Evolutionary conservation across 257 asterid species (phyloP).

Genomic region (Perilla frutescens): DNA sequence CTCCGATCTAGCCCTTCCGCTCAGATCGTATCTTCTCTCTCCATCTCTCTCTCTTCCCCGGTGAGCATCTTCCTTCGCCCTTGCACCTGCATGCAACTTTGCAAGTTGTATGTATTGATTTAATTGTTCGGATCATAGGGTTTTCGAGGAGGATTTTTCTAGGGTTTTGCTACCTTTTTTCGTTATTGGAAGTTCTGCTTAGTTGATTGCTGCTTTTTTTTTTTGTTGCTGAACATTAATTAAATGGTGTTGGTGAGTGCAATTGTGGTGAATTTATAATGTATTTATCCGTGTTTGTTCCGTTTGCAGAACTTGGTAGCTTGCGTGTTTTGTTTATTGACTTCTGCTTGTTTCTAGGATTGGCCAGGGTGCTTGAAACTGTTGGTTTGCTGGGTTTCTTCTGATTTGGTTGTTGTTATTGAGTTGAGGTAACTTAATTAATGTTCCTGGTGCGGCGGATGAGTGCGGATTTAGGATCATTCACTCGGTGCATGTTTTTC

Average conservation of each 20-base stretch:
- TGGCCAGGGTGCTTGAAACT: constrained; percentile 19
- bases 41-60: constrained; percentile 20
- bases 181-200: background rate
- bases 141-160: constrained; percentile 37
- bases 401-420: constrained; percentile 9
- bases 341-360: background rate
- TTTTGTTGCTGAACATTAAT: background rate
- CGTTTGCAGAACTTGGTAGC: too few species aligned
- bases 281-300: background rate
- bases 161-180: constrained; percentile 41
- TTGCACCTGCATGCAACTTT: constrained; percentile 18
- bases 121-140: constrained; percentile 44
- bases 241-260: background rate
- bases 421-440: constrained; percentile 24
- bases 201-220: constrained; percentile 2
- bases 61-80: constrained; percentile 37
- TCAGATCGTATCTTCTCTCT: constrained; percentile 42
- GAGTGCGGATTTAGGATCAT: constrained; percentile 14
- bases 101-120: constrained; percentile 28
- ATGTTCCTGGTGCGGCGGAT: constrained; percentile 14
- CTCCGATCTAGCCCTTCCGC: constrained; percentile 37
- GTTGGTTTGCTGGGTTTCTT: background rate
- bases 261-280: constrained; percentile 15
- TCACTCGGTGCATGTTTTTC: constrained; percentile 12
- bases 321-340: background rate